Evolutionary conservation across 2,329 filamentous ascomycete genomes (phyloP).

Genomic region (Penicillium sp.): DNA sequence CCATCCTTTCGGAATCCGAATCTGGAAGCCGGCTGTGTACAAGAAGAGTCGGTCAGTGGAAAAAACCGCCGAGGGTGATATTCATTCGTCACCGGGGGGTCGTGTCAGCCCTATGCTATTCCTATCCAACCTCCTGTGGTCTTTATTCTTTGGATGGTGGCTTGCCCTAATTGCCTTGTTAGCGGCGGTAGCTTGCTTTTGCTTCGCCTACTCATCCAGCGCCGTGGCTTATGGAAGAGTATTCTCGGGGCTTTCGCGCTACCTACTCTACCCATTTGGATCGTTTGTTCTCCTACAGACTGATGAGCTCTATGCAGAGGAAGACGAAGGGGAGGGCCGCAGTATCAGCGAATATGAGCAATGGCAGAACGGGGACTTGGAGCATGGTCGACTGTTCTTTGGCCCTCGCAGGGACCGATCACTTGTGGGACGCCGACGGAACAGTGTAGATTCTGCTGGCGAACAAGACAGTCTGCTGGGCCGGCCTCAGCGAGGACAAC

Average conservation of each 20-base stretch:
- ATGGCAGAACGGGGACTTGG: conserved; percentile 96
- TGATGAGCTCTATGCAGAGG: conserved; percentile 90
- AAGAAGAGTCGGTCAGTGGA: conserved; percentile 97
- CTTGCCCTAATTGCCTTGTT: conserved; percentile 73
- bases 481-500: conserved; percentile 55
- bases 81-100: conserved; percentile 89
- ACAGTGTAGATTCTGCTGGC: conserved; percentile 83
- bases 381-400: conserved; percentile 94
- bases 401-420: conserved; percentile 76
- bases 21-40: conserved; percentile 98
- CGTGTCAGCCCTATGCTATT: conserved; percentile 81
- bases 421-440: conserved; percentile 79
- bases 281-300: conserved; percentile 92
- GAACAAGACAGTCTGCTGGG: conserved; percentile 90
- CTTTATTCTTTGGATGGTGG: conserved; percentile 94
- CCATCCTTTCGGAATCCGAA: conserved; percentile 96
- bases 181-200: conserved; percentile 74
- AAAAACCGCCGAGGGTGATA: conserved; percentile 92
- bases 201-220: conserved; percentile 76
- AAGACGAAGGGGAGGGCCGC: conserved; percentile 91
- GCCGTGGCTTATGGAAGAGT: conserved; percentile 83
- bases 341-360: conserved; percentile 99
- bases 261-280: conserved; percentile 94
- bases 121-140: conserved; percentile 89
- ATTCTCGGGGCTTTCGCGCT: conserved; percentile 78